Evolutionary conservation across 495 filamentous ascomycete species (phyloP), one percentile per base, ranked within the genome.

Genomic region (Oleoguttula mirabilis): DNA sequence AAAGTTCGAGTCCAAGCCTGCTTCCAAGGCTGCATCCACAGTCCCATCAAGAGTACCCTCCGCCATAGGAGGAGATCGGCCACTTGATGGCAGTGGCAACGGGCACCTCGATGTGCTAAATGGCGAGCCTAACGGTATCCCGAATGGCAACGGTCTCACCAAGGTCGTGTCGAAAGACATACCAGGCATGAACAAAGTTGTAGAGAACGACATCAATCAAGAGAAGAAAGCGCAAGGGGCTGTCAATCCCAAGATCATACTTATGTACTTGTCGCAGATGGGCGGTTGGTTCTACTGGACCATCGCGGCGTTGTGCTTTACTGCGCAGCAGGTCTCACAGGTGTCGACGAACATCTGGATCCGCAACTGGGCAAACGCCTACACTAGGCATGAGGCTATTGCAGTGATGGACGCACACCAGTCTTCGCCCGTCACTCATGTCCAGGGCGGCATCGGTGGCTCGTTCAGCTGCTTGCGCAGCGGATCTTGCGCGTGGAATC

Each of bases 251-350:
- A 67, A 69, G 20, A 85, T 93, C 34, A 76, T 96, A 54, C 65
- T 70, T 23, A 77, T 94, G 55, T 99, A 95, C 59, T 69, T 99
- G 15, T 57, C 58, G 16, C 72, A 86, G 33, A 96, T 96, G 92
- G 92, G 92, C 7, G 70, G 74, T 4, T 94, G 88, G 87, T 84
- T 83, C 69, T 99, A 87, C 56, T 99, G 92, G 92, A 55, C 80
- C 32, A 54, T 77, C 34, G 82, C 88, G 16, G 58, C 77, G 16
- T 36, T 75, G 0, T 73, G 84, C 31, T 96, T 99, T 56, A 72
- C 66, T 11, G 62, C 78, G 33, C 84, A 94, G 56, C 88, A 96
- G 57, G 51, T 92, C 21, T 79, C 79, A 14, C 79, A 79, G 10
- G 82, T 96, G 11, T 82, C 81, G 8, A 86, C 83, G 14, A 93